A percentile compares a stretch with the other conserved stretches of the same genome.
Conservation (phyloP, 139 green algal genomes). For the Mesotaenium endlicherianum region DNA sequence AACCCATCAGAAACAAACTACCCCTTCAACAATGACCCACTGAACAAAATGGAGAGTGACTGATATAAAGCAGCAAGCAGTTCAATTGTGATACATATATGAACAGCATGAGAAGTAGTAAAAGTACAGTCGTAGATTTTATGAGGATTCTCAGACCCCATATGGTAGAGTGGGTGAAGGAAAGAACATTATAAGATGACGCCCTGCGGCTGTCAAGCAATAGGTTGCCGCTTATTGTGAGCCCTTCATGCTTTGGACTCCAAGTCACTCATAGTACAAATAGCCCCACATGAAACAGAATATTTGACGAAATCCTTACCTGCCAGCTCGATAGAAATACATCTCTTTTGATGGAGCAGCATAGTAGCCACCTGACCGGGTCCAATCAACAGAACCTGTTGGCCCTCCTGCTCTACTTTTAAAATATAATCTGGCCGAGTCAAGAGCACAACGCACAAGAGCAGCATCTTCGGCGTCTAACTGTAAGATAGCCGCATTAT, state of each 20-base stretch:
- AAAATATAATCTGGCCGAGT: constrained; percentile 23
- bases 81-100: too few relatives aligned
- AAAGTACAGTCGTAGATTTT: too few relatives aligned
- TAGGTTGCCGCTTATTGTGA: not conserved
- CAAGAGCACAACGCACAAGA: constrained; percentile 6
- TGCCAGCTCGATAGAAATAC: constrained; percentile 34
- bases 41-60: too few relatives aligned
- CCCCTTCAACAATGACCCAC: too few relatives aligned
- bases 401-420: not conserved
- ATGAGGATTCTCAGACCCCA: not conserved
- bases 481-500: constrained; percentile 12
- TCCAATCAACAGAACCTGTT: constrained; percentile 1
- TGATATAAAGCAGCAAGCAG: too few relatives aligned
- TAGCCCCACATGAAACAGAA: not conserved
- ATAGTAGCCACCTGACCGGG: constrained; percentile 3
- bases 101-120: too few relatives aligned
- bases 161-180: not conserved
- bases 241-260: not conserved
- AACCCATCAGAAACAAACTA: too few relatives aligned
- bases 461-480: not conserved
- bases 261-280: not conserved
- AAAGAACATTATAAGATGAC: not conserved
- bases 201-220: too few relatives aligned
- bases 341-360: constrained; percentile 20
- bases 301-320: constrained; percentile 4